Percentiles rank a stretch among this genome's conserved stretches.
phyloP scores from a whole-genome alignment of 2,329 filamentous ascomycete species.

The Diaporthe sp. region DNA sequence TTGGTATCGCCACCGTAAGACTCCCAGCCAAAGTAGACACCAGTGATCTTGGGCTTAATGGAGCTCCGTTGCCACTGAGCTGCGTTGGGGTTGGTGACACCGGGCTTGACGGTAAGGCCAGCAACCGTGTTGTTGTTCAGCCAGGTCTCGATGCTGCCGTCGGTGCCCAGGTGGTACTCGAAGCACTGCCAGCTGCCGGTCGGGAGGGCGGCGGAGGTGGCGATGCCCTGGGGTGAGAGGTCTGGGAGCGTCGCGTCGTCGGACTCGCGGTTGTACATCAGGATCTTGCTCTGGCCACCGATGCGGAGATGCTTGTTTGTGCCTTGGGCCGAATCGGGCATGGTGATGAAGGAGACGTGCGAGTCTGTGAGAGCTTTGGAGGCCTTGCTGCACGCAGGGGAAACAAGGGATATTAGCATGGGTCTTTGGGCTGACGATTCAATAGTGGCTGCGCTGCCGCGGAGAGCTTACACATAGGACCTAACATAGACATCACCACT shows the following conservation, averaged over 20 bases:
- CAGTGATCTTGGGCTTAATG: slow-evolving; percentile 66
- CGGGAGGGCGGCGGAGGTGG: slow-evolving; percentile 64
- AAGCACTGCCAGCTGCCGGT: slow-evolving; percentile 69
- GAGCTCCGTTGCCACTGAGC: slow-evolving; percentile 65
- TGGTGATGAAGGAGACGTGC: slow-evolving; percentile 75
- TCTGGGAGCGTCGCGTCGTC: slow-evolving; percentile 74
- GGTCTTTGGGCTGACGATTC: neutral
- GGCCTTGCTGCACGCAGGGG: slow-evolving; percentile 60
- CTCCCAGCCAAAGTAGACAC: slow-evolving; percentile 74
- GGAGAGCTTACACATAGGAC: slow-evolving; percentile 64
- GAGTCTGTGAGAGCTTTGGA: slow-evolving; percentile 69
- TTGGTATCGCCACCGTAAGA: slow-evolving; percentile 71
- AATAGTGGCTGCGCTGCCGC: too few relatives aligned
- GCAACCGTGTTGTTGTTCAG: slow-evolving; percentile 64
- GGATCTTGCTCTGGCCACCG: slow-evolving; percentile 70
- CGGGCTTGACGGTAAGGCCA: slow-evolving; percentile 63
- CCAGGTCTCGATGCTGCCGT: slow-evolving; percentile 73
- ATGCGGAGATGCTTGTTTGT: slow-evolving; percentile 72
- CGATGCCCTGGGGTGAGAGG: slow-evolving; percentile 70
- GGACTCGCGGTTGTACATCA: slow-evolving; percentile 75
- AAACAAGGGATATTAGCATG: neutral
- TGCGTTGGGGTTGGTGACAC: slow-evolving; percentile 64
- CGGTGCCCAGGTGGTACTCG: slow-evolving; percentile 71
- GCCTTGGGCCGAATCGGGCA: slow-evolving; percentile 70
- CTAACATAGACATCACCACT: slow-evolving; percentile 70